Conservation (phyloP, 129 eudicot species). For the Daucus carota region DNA sequence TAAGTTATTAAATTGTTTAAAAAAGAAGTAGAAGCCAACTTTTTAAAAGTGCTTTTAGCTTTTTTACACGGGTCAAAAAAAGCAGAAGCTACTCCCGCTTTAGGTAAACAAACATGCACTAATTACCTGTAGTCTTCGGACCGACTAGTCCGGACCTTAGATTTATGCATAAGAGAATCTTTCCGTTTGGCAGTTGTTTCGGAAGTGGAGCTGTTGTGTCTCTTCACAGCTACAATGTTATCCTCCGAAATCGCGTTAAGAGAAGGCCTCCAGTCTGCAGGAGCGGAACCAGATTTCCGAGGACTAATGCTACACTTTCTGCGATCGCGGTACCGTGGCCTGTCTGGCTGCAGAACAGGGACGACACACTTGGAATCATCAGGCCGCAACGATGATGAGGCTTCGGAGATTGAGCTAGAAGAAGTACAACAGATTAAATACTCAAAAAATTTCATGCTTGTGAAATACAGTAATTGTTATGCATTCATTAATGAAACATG, state of each 20-base stretch:
- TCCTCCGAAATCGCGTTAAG: conserved; percentile 16
- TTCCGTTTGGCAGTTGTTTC: background rate
- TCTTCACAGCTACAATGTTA: conserved; percentile 5
- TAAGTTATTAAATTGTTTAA: no score
- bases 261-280: conserved; percentile 10
- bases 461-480: background rate
- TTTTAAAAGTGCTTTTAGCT: no score
- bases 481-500: no score
- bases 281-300: background rate
- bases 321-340: background rate
- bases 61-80: no score
- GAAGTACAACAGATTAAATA: background rate
- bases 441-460: conserved; percentile 5
- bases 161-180: background rate
- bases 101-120: no score
- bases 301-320: background rate
- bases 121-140: conserved; percentile 6
- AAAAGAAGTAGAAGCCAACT: no score
- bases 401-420: background rate
- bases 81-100: no score
- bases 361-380: background rate
- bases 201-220: background rate
- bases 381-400: background rate
- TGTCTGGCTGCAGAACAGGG: background rate
- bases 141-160: background rate